A percentile compares a stretch with the other conserved stretches of the same genome.
These are phyloP conservation scores for Antitrichia curtipendula DNA, from an alignment of 225 moss, liverwort and hornwort genomes.

Conservation along the genomic window DNA sequence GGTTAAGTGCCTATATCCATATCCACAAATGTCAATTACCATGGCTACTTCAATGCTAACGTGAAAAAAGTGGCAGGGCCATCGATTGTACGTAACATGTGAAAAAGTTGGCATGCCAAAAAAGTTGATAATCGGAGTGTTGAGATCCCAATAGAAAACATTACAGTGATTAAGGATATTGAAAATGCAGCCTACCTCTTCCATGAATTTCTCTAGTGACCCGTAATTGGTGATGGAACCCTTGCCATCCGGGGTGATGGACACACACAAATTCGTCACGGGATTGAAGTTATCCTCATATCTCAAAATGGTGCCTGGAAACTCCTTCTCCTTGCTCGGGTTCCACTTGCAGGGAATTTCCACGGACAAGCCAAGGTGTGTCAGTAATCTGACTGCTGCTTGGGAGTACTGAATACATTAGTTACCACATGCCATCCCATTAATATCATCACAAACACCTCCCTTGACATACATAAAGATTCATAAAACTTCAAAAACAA, in stretches of 20 bases:
- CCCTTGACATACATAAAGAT: too few relatives aligned
- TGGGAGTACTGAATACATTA: conserved; percentile 60
- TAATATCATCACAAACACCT: not conserved
- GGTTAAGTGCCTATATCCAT: not conserved
- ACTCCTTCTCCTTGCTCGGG: conserved; percentile 89
- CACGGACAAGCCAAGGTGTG: conserved; percentile 44
- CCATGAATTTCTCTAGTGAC: conserved; percentile 65
- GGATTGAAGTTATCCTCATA: conserved; percentile 87
- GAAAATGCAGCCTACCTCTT: conserved; percentile 24
- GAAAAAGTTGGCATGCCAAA: too few relatives aligned
- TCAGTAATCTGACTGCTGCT: conserved; percentile 54
- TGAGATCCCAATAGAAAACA: not conserved
- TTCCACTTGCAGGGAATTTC: conserved; percentile 87
- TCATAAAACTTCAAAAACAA: not conserved
- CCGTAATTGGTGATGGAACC: conserved; percentile 72
- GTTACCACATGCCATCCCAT: conserved; percentile 24
- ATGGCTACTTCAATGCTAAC: not conserved
- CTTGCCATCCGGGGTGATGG: conserved; percentile 53
- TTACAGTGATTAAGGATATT: not conserved
- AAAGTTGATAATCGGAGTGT: not conserved
- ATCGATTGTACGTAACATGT: not conserved
- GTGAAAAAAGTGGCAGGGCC: not conserved
- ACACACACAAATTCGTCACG: conserved; percentile 48
- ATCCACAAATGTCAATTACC: not conserved
- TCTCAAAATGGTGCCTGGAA: conserved; percentile 82